These are phyloP conservation scores for Erodium texanum DNA, from an alignment of 441 rosid species.

Conservation along the genomic window DNA sequence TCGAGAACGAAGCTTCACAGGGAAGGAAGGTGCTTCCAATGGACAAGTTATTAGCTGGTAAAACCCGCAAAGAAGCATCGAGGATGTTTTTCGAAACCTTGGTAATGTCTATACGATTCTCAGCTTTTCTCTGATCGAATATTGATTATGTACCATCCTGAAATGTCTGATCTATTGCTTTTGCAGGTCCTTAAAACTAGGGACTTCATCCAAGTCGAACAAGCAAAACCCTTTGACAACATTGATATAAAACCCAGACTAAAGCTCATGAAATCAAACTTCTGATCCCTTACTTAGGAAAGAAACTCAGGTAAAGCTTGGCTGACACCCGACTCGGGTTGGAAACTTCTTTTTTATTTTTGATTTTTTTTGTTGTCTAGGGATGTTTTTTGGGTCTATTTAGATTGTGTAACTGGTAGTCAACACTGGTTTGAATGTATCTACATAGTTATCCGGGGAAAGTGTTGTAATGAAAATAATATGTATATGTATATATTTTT, in stretches of 20 bases:
- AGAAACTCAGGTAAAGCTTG: slow-evolving; percentile 13
- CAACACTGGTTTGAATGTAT: slow-evolving; percentile 8
- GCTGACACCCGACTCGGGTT: not conserved
- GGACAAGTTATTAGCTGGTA: slow-evolving; percentile 69
- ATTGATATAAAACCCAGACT: slow-evolving; percentile 58
- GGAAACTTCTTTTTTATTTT: not conserved
- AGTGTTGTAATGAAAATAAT: slow-evolving; percentile 21
- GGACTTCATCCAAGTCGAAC: slow-evolving; percentile 89
- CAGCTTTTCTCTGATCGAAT: not conserved
- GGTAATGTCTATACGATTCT: slow-evolving; percentile 39
- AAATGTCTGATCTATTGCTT: not conserved
- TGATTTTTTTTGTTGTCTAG: not conserved
- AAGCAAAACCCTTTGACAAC: slow-evolving; percentile 55
- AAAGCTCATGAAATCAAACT: slow-evolving; percentile 76
- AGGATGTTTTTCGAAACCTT: slow-evolving; percentile 97
- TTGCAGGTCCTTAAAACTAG: slow-evolving; percentile 81
- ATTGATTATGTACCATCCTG: not conserved
- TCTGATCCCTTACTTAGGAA: slow-evolving; percentile 34
- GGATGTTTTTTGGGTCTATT: slow-evolving; percentile 6
- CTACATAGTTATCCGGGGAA: slow-evolving; percentile 4
- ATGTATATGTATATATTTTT: slow-evolving; percentile 20
- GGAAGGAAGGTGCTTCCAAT: slow-evolving; percentile 49
- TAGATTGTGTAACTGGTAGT: slow-evolving; percentile 26
- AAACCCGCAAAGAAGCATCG: slow-evolving; percentile 98
- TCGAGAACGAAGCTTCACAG: slow-evolving; percentile 54